Base-by-base conservation (phyloP, 2,329 filamentous ascomycete species). In the Botrytis fabae region DNA sequence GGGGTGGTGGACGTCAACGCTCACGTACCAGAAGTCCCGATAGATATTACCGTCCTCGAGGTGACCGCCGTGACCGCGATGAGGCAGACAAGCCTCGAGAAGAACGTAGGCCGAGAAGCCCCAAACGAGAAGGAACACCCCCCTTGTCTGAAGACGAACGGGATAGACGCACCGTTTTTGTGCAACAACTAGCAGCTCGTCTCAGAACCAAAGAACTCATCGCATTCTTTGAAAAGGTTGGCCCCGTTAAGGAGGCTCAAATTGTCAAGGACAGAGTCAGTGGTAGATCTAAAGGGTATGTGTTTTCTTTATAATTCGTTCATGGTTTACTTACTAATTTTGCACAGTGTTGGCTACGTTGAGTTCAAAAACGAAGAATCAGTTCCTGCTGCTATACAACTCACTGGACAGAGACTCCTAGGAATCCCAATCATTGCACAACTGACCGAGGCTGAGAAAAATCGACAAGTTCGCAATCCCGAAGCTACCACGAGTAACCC, bases 391-490 rank as follows among this genome's bases (percentile, higher is more conserved):
- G 96, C 97, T 81, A 93, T 99, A 82, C 93, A 97, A 86, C 94
- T 99, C 86, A 99, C 96, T 83, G 96, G 96, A 84, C 95, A 98
- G 86, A 97, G 96, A 85, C 92, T 99, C 84, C 87, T 97, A 92
- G 95, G 94, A 87, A 98, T 99, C 78, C 96, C 96, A 74, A 97
- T 99, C 82, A 99, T 99, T 80, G 97, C 95, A 72, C 95, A 98
- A 84, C 91, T 97, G 82, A 98, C 96, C 80, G 96, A 99, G 87
- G 97, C 96, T 82, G 97, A 99, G 84, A 99, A 99, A 87, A 99
- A 99, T 82, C 94, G 96, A 79, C 95, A 97, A 86, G 94, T 94
- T 76, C 94, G 95, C 78, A 95, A 89, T 76, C 89, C 93, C 70
- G 93, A 96, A 79, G 85, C 88, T 69, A 84, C 86, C 68, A 87